Percentiles rank a stretch among this genome's conserved stretches.
phyloP scores from a whole-genome alignment of 306 rosid species.

The Cicer yamashitae region DNA sequence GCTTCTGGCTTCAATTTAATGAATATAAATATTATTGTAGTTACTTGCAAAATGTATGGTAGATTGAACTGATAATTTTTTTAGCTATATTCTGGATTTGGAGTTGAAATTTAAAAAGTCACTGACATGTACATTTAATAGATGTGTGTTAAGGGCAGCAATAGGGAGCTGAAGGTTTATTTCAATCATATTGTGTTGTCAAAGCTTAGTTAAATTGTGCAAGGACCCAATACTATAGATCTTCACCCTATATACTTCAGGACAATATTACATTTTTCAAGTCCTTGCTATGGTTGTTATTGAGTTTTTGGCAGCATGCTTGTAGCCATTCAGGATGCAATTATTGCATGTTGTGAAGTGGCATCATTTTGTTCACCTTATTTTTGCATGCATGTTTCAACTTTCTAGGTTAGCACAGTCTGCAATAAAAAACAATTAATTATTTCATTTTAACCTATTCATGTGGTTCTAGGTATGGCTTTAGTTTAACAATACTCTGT shows the following conservation, averaged over 20 bases:
- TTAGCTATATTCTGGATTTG: background rate
- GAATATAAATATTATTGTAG: background rate
- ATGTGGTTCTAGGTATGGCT: slow-evolving; percentile 36
- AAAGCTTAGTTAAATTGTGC: slow-evolving; percentile 30
- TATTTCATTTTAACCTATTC: slow-evolving; percentile 22
- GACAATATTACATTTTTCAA: slow-evolving; percentile 6
- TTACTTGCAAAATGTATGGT: background rate
- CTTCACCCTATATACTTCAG: background rate
- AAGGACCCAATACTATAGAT: slow-evolving; percentile 9
- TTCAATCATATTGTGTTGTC: slow-evolving; percentile 23
- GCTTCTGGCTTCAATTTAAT: slow-evolving; percentile 28
- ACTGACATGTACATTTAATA: slow-evolving; percentile 15
- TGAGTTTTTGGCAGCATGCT: slow-evolving; percentile 23
- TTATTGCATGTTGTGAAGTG: slow-evolving; percentile 14
- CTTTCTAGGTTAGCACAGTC: slow-evolving; percentile 14
- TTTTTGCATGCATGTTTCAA: slow-evolving; percentile 30
- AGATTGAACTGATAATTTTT: background rate
- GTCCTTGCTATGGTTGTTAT: slow-evolving; percentile 38
- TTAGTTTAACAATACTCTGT: slow-evolving; percentile 20
- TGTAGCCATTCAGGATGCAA: slow-evolving; percentile 21
- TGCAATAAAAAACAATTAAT: background rate
- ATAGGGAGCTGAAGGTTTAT: slow-evolving; percentile 27
- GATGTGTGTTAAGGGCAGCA: slow-evolving; percentile 22
- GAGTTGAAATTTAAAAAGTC: slow-evolving; percentile 38
- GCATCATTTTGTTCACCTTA: slow-evolving; percentile 3